Evolutionary conservation across 129 eudicot species (phyloP).

Genomic region (Flaveria trinervia): DNA sequence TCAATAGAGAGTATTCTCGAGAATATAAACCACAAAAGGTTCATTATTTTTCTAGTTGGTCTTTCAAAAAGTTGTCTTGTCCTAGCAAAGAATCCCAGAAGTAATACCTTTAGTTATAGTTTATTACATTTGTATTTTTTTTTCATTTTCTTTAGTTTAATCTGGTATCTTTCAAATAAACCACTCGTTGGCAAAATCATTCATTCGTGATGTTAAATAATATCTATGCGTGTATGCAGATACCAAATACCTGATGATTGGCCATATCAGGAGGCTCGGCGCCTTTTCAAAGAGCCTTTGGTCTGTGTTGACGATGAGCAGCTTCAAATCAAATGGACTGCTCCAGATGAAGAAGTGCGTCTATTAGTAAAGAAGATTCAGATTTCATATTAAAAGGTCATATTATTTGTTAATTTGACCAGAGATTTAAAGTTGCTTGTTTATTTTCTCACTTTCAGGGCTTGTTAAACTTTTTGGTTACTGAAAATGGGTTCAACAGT

Average conservation of each 20-base stretch:
- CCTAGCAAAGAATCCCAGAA: not conserved
- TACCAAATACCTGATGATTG: slow-evolving; percentile 83
- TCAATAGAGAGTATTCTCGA: slow-evolving; percentile 79
- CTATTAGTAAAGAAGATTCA: not conserved
- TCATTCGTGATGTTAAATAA: not conserved
- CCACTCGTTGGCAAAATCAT: not conserved
- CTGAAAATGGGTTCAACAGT: slow-evolving; percentile 85
- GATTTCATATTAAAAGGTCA: not conserved
- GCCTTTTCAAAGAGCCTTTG: slow-evolving; percentile 75
- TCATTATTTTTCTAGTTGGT: not conserved
- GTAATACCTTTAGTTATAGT: not conserved
- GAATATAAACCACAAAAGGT: slow-evolving; percentile 84
- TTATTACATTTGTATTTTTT: not conserved
- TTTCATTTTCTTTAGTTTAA: not conserved
- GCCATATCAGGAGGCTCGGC: slow-evolving; percentile 78
- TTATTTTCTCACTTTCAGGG: slow-evolving; percentile 51
- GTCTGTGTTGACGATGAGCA: slow-evolving; percentile 60
- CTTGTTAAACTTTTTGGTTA: slow-evolving; percentile 75
- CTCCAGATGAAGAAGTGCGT: slow-evolving; percentile 84
- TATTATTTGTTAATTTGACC: not conserved
- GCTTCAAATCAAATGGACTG: slow-evolving; percentile 72
- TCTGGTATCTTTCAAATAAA: not conserved
- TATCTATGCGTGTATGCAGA: slow-evolving; percentile 36
- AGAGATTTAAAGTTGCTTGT: not conserved
- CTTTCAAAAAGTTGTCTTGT: not conserved